Base-by-base conservation (phyloP, 1,284 basidiomycete genomes). In the Ustilago vetiveriae region DNA sequence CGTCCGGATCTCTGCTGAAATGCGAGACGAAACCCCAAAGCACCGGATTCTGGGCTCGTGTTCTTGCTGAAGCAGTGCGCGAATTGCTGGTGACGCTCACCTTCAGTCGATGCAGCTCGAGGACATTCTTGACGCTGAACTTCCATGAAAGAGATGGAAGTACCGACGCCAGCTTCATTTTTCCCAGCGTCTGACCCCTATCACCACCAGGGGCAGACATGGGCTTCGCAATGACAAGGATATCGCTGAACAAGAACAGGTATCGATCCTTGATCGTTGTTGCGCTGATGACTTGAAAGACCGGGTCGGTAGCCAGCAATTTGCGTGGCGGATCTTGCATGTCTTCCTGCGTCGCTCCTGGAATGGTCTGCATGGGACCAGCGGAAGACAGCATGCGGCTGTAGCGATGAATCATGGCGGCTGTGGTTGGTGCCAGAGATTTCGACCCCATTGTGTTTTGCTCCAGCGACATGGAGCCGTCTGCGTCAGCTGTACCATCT, bases 191-290 rank as follows among this genome's bases (percentile, higher is more conserved):
- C 88, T 47, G 87, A 85, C 51, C 86, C 82, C 67, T 90, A 84
- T 71, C 70, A 16, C 55, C 38, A 88, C 78, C 92, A 90, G 40
- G 90, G 37, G 55, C 45, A 36, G 84, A 79, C 38, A 86, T 51
- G 0, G 86, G 86, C 75, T 87, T 87, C 30, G 85, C 84, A 63
- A 98, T 88, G 79, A 98, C 88, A 39, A 98, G 86, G 42, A 98
- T 86, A 81, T 99, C 96, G 79, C 86, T 92, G 86, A 98, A 98
- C 21, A 98, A 85, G 84, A 98, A 94, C 13, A 98, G 86, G 84
- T 92, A 94, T 6, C 95, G 89, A 79, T 98, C 94, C 82, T 98
- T 98, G 83, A 96, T 91, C 1, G 91, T 94, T 75, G 94, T 91
- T 30, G 89, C 86, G 83, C 94, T 94, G 75, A 93, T 92, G 6